Percentiles rank a stretch among this genome's conserved stretches.
These are phyloP conservation scores for Bryum argenteum DNA, from an alignment of 225 moss, liverwort and hornwort species.

Conservation along the genomic window DNA sequence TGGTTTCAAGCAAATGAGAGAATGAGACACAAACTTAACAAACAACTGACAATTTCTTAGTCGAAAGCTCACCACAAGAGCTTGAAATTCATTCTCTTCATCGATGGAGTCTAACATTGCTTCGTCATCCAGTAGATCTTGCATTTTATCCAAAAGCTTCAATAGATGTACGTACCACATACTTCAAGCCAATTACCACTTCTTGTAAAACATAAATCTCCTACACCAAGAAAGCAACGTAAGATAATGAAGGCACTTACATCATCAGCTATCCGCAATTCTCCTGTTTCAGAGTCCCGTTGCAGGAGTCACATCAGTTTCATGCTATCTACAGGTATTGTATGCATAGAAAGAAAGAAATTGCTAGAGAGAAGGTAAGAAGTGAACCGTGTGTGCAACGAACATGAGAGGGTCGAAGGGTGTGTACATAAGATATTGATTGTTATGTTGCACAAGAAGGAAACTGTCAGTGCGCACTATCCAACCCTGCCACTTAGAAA, in stretches of 20 bases:
- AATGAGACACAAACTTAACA: too few relatives aligned
- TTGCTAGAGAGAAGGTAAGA: constrained; percentile 15
- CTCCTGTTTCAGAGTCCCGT: constrained; percentile 74
- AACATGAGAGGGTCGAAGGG: constrained; percentile 99
- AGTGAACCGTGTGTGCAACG: constrained; percentile 68
- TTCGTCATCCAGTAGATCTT: constrained; percentile 90
- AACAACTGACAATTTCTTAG: constrained; percentile 1
- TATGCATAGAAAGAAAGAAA: constrained; percentile 12
- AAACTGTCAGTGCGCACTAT: neutral
- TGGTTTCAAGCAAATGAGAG: constrained; percentile 14
- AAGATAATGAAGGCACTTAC: constrained; percentile 46
- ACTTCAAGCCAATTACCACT: neutral
- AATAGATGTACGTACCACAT: neutral
- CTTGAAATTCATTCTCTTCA: too few relatives aligned
- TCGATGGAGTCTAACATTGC: constrained; percentile 82
- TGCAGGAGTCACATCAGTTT: constrained; percentile 33
- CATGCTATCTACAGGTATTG: constrained; percentile 20
- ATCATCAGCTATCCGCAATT: constrained; percentile 82
- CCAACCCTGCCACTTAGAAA: neutral
- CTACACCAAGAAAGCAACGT: neutral
- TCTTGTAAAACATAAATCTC: neutral
- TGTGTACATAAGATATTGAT: constrained; percentile 86
- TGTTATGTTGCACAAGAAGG: constrained; percentile 55
- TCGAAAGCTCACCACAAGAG: constrained; percentile 68
- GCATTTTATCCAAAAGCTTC: constrained; percentile 27